These are phyloP conservation scores for Colletotrichum kahawae DNA, from an alignment of 2,329 filamentous ascomycete species.

Conservation along the genomic window DNA sequence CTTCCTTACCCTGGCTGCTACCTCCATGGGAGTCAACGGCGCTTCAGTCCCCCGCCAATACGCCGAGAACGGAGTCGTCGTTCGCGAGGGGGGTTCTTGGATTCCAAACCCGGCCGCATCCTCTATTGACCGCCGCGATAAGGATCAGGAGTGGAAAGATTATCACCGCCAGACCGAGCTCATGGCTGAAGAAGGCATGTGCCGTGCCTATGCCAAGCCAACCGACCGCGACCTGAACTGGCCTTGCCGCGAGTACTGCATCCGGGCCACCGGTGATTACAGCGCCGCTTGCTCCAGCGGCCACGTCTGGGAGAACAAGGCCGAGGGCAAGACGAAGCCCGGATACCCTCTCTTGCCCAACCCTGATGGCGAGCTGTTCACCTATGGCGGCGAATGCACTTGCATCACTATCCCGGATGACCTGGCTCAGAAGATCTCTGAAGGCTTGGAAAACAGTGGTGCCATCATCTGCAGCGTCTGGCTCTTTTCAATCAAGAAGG, in stretches of 20 bases:
- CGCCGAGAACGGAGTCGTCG: neutral
- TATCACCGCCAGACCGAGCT: neutral
- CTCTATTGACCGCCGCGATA: neutral
- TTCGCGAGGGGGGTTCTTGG: neutral
- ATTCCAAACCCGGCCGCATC: neutral
- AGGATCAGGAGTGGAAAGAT: neutral
- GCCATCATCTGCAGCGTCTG: neutral
- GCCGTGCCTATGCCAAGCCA: neutral
- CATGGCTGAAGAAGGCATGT: neutral
- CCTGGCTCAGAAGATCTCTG: neutral
- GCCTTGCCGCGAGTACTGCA: neutral
- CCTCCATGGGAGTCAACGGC: neutral
- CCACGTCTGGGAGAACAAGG: neutral
- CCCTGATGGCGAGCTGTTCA: neutral
- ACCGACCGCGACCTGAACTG: neutral
- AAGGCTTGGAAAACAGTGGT: neutral
- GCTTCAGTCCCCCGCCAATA: neutral
- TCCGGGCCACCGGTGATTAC: neutral
- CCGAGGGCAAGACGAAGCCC: neutral
- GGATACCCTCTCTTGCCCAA: neutral
- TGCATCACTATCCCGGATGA: neutral
- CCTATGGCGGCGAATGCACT: neutral
- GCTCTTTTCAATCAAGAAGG: neutral
- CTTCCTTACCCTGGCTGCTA: neutral
- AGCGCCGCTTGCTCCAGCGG: neutral